Base-by-base conservation (phyloP, 768 basidiomycete species). In the Pisolithus orientalis region DNA sequence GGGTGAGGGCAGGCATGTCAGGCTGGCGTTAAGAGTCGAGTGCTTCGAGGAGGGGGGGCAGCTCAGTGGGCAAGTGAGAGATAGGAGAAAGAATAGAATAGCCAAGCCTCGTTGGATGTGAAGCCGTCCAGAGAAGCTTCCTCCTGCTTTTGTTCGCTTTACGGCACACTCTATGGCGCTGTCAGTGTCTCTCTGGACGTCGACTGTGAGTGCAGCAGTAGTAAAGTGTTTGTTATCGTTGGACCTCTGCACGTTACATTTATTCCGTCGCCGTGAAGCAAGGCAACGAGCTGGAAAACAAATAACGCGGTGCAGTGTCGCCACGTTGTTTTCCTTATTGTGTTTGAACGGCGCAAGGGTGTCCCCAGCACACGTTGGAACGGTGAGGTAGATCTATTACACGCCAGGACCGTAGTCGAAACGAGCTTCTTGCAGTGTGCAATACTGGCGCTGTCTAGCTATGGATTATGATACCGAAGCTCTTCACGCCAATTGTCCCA, bases 1-100 rank as follows among this genome's bases (percentile, higher is more conserved):
- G 76, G 13, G 80, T 72, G 58, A 74, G 69, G 28, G 75, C 77
- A 53, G 85, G 85, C 85, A 87, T 86, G 57, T 53, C 49, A 51
- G 54, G 50, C 52, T 39, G 43, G 28, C 17, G 50, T 16, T 4
- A 14, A 14, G 27, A 32, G 39, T 29, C 31, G 44, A 44, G 54
- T 66, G 71, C 72, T 63, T 53, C 72, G n/a, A 27, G 53, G 47
- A 44, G 47, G 51, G 51, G 44, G 53, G 52, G 50, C 43, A 50
- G 48, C 21, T 21, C 21, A 39, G 39, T 34, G 39, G 39, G 52
- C 45, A 57, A 57, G 55, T 54, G 52, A 54, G 60, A 49, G 55
- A 52, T 32, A 9, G 21, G 46, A 52, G 31, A 47, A 50, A 46
- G 53, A 49, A 40, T 50, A 44, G 45, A 48, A 51, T 28, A 49